Evolutionary conservation across 225 moss, liverwort and hornwort genomes (phyloP).

Genomic region (Antitrichia curtipendula): DNA sequence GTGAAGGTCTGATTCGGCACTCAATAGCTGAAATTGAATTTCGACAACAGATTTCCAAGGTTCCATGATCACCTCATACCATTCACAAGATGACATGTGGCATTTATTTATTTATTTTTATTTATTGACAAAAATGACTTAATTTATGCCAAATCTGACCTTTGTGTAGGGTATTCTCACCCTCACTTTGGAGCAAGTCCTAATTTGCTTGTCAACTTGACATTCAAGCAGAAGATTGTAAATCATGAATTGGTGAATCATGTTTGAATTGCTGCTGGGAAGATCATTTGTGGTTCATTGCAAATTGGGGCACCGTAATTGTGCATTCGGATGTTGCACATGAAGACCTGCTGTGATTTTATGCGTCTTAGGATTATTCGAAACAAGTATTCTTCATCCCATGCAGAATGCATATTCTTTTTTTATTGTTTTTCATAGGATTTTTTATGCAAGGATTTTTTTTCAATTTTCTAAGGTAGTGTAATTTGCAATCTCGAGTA

Average conservation of each 20-base stretch:
- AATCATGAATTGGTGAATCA: neutral
- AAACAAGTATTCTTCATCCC: too few species aligned
- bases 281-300: neutral
- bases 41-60: neutral
- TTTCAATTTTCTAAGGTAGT: neutral
- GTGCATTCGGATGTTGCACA: neutral
- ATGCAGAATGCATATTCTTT: too few species aligned
- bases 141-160: neutral
- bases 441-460: neutral
- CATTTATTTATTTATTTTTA: neutral
- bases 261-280: neutral
- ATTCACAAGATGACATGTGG: neutral
- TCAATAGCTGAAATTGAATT: neutral
- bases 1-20: too few species aligned
- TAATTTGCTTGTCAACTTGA: neutral
- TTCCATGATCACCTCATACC: neutral
- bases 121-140: neutral
- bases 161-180: neutral
- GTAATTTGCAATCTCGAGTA: neutral
- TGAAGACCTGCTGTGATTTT: accelerated
- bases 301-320: accelerated
- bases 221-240: neutral
- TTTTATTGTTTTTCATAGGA: too few species aligned
- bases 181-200: neutral
- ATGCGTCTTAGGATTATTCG: too few species aligned